phyloP scores from a whole-genome alignment of 202 grass and related monocot species.

The Cymbopogon flexuosus region DNA sequence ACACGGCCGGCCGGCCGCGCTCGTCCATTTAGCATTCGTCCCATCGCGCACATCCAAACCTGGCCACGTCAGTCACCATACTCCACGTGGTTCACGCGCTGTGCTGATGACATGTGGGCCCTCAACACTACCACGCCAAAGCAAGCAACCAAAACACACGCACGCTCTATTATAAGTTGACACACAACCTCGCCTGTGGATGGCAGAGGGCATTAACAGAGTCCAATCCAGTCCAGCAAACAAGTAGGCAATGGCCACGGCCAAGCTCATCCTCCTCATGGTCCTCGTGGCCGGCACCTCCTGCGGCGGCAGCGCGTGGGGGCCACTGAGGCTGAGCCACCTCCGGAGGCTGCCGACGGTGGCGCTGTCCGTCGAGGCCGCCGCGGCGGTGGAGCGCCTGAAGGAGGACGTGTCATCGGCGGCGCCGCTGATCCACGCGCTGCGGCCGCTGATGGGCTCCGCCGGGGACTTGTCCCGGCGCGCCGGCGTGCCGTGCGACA shows the following conservation, averaged over 20 bases:
- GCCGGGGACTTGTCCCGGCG: not conserved
- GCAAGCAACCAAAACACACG: not conserved
- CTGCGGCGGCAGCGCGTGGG: not conserved
- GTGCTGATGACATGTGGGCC: not conserved
- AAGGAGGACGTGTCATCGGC: not conserved
- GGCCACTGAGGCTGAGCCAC: not conserved
- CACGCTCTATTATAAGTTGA: not conserved
- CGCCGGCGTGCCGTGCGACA: constrained; percentile 41
- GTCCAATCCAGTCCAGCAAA: too few species aligned
- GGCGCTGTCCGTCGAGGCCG: not conserved
- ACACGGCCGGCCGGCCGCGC: not conserved
- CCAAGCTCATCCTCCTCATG: not conserved
- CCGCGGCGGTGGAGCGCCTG: too few species aligned
- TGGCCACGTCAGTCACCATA: not conserved
- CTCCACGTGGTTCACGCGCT: not conserved
- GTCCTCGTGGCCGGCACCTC: not conserved
- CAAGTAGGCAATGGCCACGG: not conserved
- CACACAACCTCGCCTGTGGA: not conserved
- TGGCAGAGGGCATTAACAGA: not conserved
- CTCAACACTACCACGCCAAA: not conserved
- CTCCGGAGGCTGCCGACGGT: not conserved
- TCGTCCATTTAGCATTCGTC: not conserved
- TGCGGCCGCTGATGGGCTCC: constrained; percentile 35
- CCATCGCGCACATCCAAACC: not conserved
- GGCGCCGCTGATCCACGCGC: constrained; percentile 32